Base-by-base conservation (phyloP, 2,329 filamentous ascomycete species). In the Fusarium mangiferae region DNA sequence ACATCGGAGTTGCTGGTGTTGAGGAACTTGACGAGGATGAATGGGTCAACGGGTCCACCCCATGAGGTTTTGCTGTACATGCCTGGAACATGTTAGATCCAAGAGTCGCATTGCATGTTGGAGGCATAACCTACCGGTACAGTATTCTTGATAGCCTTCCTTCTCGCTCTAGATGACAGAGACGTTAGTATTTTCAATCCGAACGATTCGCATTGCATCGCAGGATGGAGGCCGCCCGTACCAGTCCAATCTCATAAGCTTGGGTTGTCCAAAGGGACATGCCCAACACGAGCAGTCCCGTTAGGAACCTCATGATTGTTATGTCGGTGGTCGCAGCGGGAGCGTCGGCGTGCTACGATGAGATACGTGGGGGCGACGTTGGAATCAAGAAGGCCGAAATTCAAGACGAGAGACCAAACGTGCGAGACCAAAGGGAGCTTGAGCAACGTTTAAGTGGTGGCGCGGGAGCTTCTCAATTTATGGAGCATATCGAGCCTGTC, bases 21-120 rank as follows among this genome's bases (percentile, higher is more conserved):
- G 45, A 92, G 84, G 79, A 98, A 97, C 80, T 94, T 94, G 81
- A 94, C 89, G 76, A 93, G 88, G 81, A 98, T 98, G 84, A 94
- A 97, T 26, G 96, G 96, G 77, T 98, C 94, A 68, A 94, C 89
- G 41, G 90, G 89, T 67, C 96, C 96, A 77, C 94, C 94, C 96
- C 96, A 98, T 57, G 92, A 89, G 79, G 91, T 93, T 81, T 90
- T 92, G 84, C 93, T 95, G 86, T 98, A 98, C 95, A 98, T 98
- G 85, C 96, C 94, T 86, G 69, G 41, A 20, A 49, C 70, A 38
- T 73, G 66, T 71, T 52, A 75, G 59, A 39, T 55, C 22, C 15
- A 36, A 39, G 46, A 46, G 28, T 58, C 36, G 35, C 38, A 55
- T 44, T 35, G 30, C 8, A 30, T 14, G 38, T 30, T 14, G 17